Conservation (phyloP, 768 basidiomycete genomes). For the Dacryopinax spathularia region DNA sequence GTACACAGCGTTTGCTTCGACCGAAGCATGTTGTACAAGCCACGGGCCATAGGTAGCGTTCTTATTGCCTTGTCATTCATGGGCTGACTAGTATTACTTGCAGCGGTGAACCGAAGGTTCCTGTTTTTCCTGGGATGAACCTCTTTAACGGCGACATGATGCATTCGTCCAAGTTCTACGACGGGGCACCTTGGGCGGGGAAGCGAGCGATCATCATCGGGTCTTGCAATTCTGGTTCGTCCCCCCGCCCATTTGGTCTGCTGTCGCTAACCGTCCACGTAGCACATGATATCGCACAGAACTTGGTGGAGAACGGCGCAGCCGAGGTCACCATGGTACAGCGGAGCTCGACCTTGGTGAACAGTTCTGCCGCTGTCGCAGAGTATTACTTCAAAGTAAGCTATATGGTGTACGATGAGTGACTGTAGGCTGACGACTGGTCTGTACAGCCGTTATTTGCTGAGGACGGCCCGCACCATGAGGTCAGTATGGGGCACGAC, state of each 20-base stretch:
- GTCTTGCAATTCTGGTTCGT: conserved; percentile 5
- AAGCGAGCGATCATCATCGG: conserved; percentile 10
- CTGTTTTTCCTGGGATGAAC: conserved; percentile 3
- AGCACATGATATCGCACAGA: neutral
- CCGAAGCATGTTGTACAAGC: conserved; percentile 8
- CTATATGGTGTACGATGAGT: neutral
- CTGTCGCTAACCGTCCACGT: neutral
- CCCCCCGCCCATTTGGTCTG: too few species aligned
- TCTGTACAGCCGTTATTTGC: neutral
- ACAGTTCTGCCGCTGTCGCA: neutral
- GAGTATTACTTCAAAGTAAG: neutral
- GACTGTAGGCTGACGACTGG: neutral
- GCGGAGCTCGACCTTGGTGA: conserved; percentile 4
- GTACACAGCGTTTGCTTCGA: neutral
- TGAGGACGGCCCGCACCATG: neutral
- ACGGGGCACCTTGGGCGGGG: conserved; percentile 1
- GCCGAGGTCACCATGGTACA: conserved; percentile 9
- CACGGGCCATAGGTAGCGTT: conserved; percentile 6
- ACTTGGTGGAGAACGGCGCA: neutral
- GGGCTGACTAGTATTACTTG: neutral
- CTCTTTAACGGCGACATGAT: conserved; percentile 8
- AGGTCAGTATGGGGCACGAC: neutral
- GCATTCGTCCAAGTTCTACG: conserved; percentile 7
- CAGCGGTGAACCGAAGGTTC: conserved; percentile 1
- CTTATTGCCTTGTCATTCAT: neutral